A percentile compares a stretch with the other conserved stretches of the same genome.
phyloP scores from a whole-genome alignment of 192 early-diverging fungal genomes.

The Gorgonomyces haynaldii region DNA sequence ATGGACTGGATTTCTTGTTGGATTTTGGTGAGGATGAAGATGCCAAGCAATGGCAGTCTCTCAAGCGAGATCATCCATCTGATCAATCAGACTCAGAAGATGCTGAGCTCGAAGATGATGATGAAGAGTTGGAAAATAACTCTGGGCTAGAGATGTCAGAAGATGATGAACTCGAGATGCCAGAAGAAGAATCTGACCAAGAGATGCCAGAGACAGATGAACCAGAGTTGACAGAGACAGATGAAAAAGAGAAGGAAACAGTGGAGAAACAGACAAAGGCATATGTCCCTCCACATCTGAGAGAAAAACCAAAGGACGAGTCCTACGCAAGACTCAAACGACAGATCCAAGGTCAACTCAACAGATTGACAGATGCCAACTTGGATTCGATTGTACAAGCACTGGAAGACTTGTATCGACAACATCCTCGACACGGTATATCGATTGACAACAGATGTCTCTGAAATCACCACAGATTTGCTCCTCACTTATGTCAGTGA shows the following conservation, averaged over 20 bases:
- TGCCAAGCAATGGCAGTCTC: not conserved
- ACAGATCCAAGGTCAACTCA: constrained; percentile 76
- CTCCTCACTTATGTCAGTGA: constrained; percentile 68
- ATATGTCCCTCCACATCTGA: constrained; percentile 85
- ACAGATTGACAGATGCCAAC: constrained; percentile 81
- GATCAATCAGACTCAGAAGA: constrained; percentile 13
- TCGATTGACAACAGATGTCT: constrained; percentile 50
- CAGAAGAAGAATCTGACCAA: not conserved
- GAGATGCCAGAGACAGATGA: not conserved
- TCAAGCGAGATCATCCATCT: not conserved
- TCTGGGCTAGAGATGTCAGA: not conserved
- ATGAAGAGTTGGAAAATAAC: constrained; percentile 9
- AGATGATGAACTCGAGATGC: constrained; percentile 2
- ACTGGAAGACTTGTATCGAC: constrained; percentile 67
- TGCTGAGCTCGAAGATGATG: constrained; percentile 11
- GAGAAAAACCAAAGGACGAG: constrained; percentile 54
- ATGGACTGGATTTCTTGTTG: constrained; percentile 17
- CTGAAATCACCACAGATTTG: constrained; percentile 65
- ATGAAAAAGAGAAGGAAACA: not conserved
- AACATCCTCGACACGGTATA: constrained; percentile 51
- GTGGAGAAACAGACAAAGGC: not conserved
- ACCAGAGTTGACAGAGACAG: not conserved
- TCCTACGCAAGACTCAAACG: constrained; percentile 63
- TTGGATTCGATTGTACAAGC: constrained; percentile 75
- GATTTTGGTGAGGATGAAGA: constrained; percentile 5